Evolutionary conservation across 805 yeast species (phyloP).

Genomic region (Spathaspora hagerdaliae): DNA sequence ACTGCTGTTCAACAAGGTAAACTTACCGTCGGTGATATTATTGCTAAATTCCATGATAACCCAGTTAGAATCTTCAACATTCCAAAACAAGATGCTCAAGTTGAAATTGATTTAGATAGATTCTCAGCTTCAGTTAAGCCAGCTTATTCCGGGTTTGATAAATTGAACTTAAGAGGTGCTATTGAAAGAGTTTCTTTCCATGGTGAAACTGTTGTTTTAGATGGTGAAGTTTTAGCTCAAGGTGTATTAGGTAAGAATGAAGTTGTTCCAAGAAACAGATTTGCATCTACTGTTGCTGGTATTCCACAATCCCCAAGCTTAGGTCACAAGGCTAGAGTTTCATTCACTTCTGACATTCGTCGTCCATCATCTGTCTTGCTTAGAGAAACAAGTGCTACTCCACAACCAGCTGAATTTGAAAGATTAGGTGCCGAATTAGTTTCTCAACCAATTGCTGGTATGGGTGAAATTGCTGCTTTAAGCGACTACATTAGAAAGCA

Average conservation of each 20-base stretch:
- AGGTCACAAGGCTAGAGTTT: conserved; percentile 20
- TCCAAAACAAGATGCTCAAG: conserved; percentile 71
- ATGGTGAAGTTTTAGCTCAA: conserved; percentile 64
- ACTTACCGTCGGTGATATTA: conserved; percentile 69
- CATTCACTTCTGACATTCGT: conserved; percentile 25
- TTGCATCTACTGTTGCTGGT: conserved; percentile 25
- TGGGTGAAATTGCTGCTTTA: conserved; percentile 76
- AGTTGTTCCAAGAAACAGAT: conserved; percentile 43
- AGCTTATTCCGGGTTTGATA: conserved; percentile 8
- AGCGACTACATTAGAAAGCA: conserved; percentile 70
- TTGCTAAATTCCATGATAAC: conserved; percentile 68
- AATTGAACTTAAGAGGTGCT: conserved; percentile 61
- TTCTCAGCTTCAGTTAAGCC: conserved; percentile 28
- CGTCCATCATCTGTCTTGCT: conserved; percentile 28
- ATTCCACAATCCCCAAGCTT: conserved; percentile 38
- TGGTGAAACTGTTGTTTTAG: conserved; percentile 77
- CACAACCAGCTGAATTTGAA: conserved; percentile 43
- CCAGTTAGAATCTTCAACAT: conserved; percentile 81
- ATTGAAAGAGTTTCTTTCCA: conserved; percentile 84
- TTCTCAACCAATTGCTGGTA: conserved; percentile 67
- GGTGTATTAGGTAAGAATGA: conserved; percentile 62
- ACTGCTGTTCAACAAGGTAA: conserved; percentile 73
- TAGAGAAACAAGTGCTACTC: conserved; percentile 33
- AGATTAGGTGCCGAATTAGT: conserved; percentile 63
- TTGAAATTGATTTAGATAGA: conserved; percentile 84